These are phyloP conservation scores for Starmerella potacharoeniae DNA, from an alignment of 805 yeast species.

Conservation along the genomic window DNA sequence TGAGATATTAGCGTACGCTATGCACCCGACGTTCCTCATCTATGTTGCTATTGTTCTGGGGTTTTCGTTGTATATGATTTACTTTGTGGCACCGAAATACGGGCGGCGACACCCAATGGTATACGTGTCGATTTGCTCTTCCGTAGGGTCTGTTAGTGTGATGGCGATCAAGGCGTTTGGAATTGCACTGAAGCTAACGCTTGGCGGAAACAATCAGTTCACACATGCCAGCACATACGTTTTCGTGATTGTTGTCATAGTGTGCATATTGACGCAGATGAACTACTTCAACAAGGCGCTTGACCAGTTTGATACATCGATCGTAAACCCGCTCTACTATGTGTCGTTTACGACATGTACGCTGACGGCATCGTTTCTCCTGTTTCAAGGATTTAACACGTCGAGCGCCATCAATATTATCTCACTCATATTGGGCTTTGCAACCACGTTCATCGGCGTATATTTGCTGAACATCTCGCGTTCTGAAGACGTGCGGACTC, in stretches of 20 bases:
- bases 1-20: slow-evolving; percentile 71
- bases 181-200: slow-evolving; percentile 73
- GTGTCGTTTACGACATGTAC: slow-evolving; percentile 88
- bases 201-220: slow-evolving; percentile 79
- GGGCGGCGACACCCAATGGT: slow-evolving; percentile 79
- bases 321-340: slow-evolving; percentile 82
- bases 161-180: slow-evolving; percentile 92
- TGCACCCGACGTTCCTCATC: slow-evolving; percentile 57
- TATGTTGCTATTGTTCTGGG: slow-evolving; percentile 52
- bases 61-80: slow-evolving; percentile 68
- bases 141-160: slow-evolving; percentile 82
- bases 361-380: slow-evolving; percentile 69
- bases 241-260: slow-evolving; percentile 60
- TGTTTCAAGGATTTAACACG: slow-evolving; percentile 80
- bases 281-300: slow-evolving; percentile 86
- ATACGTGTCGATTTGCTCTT: slow-evolving; percentile 77
- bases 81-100: slow-evolving; percentile 67
- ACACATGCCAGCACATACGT: slow-evolving; percentile 74
- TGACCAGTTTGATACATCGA: slow-evolving; percentile 86
- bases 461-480: slow-evolving; percentile 70
- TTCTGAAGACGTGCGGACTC: slow-evolving; percentile 29
- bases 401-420: slow-evolving; percentile 67
- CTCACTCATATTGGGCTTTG: slow-evolving; percentile 71
- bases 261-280: slow-evolving; percentile 84
- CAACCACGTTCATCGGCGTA: slow-evolving; percentile 80